Conservation (phyloP, 805 yeast species). For the Ogataea methanolica region DNA sequence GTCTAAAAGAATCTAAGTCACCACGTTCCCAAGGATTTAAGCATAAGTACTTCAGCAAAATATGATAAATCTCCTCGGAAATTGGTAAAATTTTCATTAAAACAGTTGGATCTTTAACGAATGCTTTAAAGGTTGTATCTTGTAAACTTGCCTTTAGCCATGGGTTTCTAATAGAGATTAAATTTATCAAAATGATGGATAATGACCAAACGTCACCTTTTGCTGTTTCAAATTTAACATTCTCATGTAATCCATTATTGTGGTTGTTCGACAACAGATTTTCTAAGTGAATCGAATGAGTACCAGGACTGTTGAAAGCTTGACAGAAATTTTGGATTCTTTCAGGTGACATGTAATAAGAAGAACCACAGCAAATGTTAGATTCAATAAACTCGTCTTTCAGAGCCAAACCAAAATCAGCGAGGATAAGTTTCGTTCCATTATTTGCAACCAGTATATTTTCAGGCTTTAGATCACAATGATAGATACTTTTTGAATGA, state of each 20-base stretch:
- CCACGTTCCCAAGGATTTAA: slow-evolving; percentile 48
- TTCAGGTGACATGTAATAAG: slow-evolving; percentile 94
- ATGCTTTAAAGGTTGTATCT: slow-evolving; percentile 64
- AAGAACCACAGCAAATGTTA: slow-evolving; percentile 78
- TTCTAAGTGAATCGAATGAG: slow-evolving; percentile 28
- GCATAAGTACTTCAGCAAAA: slow-evolving; percentile 41
- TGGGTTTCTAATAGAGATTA: slow-evolving; percentile 82
- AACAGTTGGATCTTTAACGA: slow-evolving; percentile 48
- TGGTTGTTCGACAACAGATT: slow-evolving; percentile 17
- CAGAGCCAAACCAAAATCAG: slow-evolving; percentile 90
- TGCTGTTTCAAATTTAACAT: slow-evolving; percentile 52
- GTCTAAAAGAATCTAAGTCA: slow-evolving; percentile 34
- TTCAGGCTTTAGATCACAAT: slow-evolving; percentile 95
- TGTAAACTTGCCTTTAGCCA: slow-evolving; percentile 78
- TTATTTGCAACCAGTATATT: slow-evolving; percentile 67
- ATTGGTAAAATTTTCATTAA: slow-evolving; percentile 69
- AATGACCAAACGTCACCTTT: slow-evolving; percentile 88
- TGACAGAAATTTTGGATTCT: slow-evolving; percentile 42
- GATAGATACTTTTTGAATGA: slow-evolving; percentile 79
- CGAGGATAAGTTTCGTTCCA: slow-evolving; percentile 55
- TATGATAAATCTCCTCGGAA: slow-evolving; percentile 51
- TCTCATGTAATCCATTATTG: slow-evolving; percentile 20
- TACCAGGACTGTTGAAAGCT: slow-evolving; percentile 29
- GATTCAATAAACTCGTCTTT: slow-evolving; percentile 51
- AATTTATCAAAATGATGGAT: slow-evolving; percentile 74